A percentile compares a stretch with the other conserved stretches of the same genome.
phyloP scores from a whole-genome alignment of 169 alveolate species.

The Miamiensis avidus region DNA sequence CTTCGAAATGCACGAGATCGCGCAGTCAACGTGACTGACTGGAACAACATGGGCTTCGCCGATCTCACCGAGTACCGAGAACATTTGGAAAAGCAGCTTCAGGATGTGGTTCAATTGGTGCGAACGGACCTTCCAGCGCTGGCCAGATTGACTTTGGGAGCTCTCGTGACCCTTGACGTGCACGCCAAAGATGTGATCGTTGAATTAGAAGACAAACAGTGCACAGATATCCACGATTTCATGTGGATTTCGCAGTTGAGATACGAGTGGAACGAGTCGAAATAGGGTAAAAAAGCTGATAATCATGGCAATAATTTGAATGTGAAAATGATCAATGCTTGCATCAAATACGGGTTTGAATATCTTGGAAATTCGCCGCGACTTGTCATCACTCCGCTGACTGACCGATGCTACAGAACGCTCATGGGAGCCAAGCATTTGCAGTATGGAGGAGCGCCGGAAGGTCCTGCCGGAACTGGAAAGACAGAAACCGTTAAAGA shows the following conservation, averaged over 20 bases:
- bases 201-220: conserved; percentile 60
- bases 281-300: conserved; percentile 25
- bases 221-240: conserved; percentile 66
- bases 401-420: conserved; percentile 91
- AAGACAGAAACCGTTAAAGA: conserved; percentile 92
- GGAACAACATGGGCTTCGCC: not conserved
- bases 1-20: conserved; percentile 32
- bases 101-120: conserved; percentile 87
- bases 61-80: not conserved
- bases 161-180: conserved; percentile 85
- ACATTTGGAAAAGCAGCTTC: conserved; percentile 22
- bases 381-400: conserved; percentile 90
- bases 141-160: conserved; percentile 89
- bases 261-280: conserved; percentile 69
- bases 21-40: not conserved
- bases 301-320: conserved; percentile 25
- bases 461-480: conserved; percentile 95
- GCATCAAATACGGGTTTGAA: conserved; percentile 76
- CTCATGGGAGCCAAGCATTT: conserved; percentile 89
- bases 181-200: conserved; percentile 84
- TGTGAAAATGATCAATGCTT: conserved; percentile 79
- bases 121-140: conserved; percentile 87
- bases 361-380: conserved; percentile 76
- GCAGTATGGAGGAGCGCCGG: conserved; percentile 95
- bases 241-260: conserved; percentile 88